phyloP scores from a whole-genome alignment of 2,329 filamentous ascomycete species.

The Colletotrichum theobromicola region DNA sequence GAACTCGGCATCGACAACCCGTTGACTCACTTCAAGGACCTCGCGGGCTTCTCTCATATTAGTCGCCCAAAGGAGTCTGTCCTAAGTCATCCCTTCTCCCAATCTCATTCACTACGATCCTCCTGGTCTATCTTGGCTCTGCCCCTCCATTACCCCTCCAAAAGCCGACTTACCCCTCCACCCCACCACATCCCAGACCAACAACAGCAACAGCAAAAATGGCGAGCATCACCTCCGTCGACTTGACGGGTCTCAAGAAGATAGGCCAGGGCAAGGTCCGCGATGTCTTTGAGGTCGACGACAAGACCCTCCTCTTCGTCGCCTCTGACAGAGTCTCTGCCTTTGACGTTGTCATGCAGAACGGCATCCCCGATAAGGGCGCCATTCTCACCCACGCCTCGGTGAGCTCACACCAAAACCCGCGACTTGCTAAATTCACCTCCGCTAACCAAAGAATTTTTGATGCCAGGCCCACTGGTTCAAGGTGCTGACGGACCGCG shows the following conservation, averaged over 20 bases:
- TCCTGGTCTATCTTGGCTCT: not conserved
- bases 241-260: slow-evolving; percentile 21
- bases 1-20: not conserved
- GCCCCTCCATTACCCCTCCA: not conserved
- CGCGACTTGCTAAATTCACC: not conserved
- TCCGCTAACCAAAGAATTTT: not conserved
- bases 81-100: not conserved
- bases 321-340: slow-evolving; percentile 92
- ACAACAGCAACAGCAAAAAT: not conserved
- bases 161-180: slow-evolving; percentile 6
- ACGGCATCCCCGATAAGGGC: slow-evolving; percentile 63
- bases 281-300: slow-evolving; percentile 77
- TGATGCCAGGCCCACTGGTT: slow-evolving; percentile 55
- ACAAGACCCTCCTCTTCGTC: slow-evolving; percentile 78
- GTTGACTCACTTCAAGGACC: slow-evolving; percentile 2
- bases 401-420: not conserved
- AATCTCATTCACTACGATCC: not conserved
- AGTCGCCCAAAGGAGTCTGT: not conserved
- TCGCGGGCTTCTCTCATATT: not conserved
- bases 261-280: slow-evolving; percentile 70
- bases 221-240: slow-evolving; percentile 19
- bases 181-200: not conserved
- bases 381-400: slow-evolving; percentile 51
- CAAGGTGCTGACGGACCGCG: slow-evolving; percentile 45
- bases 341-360: slow-evolving; percentile 90